Percentiles rank a stretch among this genome's conserved stretches.
Evolutionary conservation across 163 green algal species (phyloP).

Genomic region (Dunaliella salina): DNA sequence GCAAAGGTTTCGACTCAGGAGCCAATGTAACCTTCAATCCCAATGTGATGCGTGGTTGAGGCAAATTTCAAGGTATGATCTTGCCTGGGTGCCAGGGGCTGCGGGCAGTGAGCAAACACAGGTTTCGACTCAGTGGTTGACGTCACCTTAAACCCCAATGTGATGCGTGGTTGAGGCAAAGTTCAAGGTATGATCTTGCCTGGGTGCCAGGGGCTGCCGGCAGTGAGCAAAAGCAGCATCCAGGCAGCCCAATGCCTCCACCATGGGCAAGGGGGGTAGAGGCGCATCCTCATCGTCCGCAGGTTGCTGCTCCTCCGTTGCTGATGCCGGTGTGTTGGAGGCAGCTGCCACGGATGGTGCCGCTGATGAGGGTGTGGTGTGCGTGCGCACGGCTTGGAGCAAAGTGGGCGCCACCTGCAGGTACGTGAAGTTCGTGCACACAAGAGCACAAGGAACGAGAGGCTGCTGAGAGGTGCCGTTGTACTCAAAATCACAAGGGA

Average conservation of each 20-base stretch:
- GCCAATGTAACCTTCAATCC: no score
- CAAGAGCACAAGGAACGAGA: neutral
- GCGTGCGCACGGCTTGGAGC: slow-evolving; percentile 4
- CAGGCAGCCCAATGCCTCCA: slow-evolving; percentile 19
- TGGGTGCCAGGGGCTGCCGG: neutral
- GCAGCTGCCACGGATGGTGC: neutral
- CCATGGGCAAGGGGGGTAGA: slow-evolving; percentile 15
- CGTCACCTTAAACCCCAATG: no score
- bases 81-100: no score
- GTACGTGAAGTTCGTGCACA: neutral
- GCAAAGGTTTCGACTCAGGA: no score
- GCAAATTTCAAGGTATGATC: neutral
- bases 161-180: no score
- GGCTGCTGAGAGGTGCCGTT: neutral
- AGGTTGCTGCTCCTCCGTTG: neutral
- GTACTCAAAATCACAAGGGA: neutral
- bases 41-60: no score
- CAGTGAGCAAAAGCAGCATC: slow-evolving; percentile 23
- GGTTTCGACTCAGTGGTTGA: no score
- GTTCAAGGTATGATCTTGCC: neutral
- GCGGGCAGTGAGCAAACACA: no score
- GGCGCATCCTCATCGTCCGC: slow-evolving; percentile 10
- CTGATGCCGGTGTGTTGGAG: neutral
- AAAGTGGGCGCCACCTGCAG: slow-evolving; percentile 8
- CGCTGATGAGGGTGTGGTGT: neutral